These are phyloP conservation scores for Citrus mangshanensis DNA, from an alignment of 345 rosid genomes.

Conservation along the genomic window DNA sequence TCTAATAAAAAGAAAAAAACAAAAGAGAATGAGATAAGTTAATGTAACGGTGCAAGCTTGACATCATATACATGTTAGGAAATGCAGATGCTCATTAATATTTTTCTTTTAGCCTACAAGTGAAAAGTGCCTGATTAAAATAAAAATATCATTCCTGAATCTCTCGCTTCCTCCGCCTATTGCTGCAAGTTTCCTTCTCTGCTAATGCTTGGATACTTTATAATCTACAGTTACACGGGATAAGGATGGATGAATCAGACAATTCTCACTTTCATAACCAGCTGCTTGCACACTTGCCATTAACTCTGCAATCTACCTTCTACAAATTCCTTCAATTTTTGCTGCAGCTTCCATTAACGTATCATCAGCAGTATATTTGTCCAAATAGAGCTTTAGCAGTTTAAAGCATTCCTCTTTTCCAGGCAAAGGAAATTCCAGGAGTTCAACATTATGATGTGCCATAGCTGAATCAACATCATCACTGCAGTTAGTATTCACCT, in stretches of 20 bases:
- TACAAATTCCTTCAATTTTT: too few relatives aligned
- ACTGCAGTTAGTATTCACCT: constrained; percentile 40
- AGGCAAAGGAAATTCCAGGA: constrained; percentile 78
- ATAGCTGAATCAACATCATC: constrained; percentile 95
- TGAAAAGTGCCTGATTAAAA: not conserved
- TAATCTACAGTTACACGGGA: constrained; percentile 77
- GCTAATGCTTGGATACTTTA: constrained; percentile 91
- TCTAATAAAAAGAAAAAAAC: not conserved
- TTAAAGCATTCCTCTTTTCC: constrained; percentile 79
- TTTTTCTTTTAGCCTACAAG: not conserved
- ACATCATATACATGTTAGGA: not conserved
- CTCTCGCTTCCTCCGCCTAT: not conserved
- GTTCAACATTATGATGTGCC: constrained; percentile 83
- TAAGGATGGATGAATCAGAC: constrained; percentile 63
- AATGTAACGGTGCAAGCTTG: not conserved
- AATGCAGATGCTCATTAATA: not conserved
- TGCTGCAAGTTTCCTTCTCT: constrained; percentile 37
- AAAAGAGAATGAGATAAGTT: too few relatives aligned
- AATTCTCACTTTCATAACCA: constrained; percentile 79
- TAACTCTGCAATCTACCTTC: too few relatives aligned
- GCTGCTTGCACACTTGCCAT: constrained; percentile 90
- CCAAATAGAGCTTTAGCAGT: too few relatives aligned
- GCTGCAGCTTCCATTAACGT: too few relatives aligned
- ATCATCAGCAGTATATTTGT: too few relatives aligned
- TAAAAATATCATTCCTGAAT: not conserved